These are phyloP conservation scores for Knoxia roxburghii DNA, from an alignment of 257 asterid species.

Conservation along the genomic window DNA sequence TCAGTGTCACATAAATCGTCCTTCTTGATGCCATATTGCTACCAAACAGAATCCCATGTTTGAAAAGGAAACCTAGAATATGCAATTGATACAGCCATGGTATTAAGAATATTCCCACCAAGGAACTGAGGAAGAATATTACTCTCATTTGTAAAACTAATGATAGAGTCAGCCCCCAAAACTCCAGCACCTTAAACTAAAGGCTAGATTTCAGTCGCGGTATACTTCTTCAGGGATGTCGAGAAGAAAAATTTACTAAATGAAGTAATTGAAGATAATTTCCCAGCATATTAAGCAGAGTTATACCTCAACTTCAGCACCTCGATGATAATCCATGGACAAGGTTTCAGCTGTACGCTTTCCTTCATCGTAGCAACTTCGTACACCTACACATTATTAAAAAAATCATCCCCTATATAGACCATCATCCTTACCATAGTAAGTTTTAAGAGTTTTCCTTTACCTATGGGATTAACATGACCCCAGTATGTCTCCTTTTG, in stretches of 20 bases:
- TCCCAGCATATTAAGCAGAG: neutral
- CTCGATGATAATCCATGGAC: conserved; percentile 97
- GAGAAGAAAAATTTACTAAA: neutral
- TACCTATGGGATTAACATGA: conserved; percentile 91
- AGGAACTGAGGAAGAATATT: neutral
- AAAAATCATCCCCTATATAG: too few relatives aligned
- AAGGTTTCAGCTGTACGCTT: conserved; percentile 91
- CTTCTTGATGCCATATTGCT: too few relatives aligned
- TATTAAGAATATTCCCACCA: neutral
- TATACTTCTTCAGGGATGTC: neutral
- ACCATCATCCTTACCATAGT: conserved; percentile 9
- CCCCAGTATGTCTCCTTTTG: conserved; percentile 99
- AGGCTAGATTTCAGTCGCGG: neutral
- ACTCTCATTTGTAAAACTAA: neutral
- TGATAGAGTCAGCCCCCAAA: neutral
- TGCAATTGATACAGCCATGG: neutral
- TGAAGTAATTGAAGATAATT: neutral
- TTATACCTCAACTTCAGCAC: conserved; percentile 79
- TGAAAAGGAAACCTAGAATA: neutral
- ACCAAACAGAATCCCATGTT: neutral
- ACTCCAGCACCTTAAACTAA: neutral
- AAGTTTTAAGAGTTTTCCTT: conserved; percentile 12
- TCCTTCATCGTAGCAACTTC: conserved; percentile 98
- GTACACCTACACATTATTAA: conserved; percentile 44
- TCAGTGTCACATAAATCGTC: neutral